Conservation (phyloP, 2,329 filamentous ascomycete genomes). For the Ambrosiella beaveri region DNA sequence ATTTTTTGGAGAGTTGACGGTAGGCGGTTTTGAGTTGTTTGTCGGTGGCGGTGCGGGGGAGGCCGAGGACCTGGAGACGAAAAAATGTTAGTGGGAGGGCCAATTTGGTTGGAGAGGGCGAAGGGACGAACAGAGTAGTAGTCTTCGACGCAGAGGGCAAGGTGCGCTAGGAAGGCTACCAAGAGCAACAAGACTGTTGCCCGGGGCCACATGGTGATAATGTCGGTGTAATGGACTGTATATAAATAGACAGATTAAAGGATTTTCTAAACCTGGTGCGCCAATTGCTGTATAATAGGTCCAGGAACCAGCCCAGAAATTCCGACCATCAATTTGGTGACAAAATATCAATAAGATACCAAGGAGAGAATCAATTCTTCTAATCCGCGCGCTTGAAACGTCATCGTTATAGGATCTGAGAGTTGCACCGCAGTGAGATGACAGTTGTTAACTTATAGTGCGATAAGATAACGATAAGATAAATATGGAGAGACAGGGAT, state of each 20-base stretch:
- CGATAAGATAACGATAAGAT: conserved; percentile 3
- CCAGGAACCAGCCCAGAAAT: neutral
- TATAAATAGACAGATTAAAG: neutral
- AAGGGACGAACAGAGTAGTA: conserved; percentile 51
- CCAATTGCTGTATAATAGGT: neutral
- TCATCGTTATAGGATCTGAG: neutral
- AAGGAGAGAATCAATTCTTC: neutral
- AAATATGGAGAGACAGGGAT: neutral
- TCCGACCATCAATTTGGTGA: neutral
- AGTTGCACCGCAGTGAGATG: conserved; percentile 5
- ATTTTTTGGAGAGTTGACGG: conserved; percentile 81
- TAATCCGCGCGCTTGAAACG: neutral
- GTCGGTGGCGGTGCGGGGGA: conserved; percentile 64
- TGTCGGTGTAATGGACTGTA: neutral
- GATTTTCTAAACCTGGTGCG: neutral
- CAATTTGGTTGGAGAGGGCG: neutral
- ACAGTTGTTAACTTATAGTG: conserved; percentile 9
- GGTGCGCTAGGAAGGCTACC: conserved; percentile 35
- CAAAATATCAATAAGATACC: neutral
- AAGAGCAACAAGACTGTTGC: conserved; percentile 29
- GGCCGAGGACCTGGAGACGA: conserved; percentile 48
- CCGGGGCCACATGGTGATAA: conserved; percentile 24
- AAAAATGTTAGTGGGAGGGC: neutral
- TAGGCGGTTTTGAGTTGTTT: conserved; percentile 90
- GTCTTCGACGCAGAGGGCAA: conserved; percentile 47